Conservation (phyloP, 345 rosid species). For the Brassica incana region DNA sequence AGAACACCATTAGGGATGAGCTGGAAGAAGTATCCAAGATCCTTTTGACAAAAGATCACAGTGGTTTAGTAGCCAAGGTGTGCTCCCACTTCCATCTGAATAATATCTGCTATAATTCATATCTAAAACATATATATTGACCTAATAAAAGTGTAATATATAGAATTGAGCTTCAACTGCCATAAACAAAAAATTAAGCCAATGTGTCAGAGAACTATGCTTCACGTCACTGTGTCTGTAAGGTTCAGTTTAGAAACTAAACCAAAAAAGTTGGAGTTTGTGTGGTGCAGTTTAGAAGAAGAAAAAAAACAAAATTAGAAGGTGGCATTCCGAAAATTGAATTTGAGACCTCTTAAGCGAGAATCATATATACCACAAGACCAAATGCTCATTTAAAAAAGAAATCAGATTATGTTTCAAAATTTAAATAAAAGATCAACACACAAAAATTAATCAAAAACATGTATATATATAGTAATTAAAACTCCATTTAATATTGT, state of each 20-base stretch:
- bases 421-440: neutral
- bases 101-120: neutral
- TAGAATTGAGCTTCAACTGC: too few relatives aligned
- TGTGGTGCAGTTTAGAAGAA: neutral
- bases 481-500: slow-evolving; percentile 12
- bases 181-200: neutral
- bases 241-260: neutral
- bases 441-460: neutral
- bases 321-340: slow-evolving; percentile 70
- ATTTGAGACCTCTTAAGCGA: slow-evolving; percentile 87
- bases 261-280: neutral
- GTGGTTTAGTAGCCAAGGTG: neutral
- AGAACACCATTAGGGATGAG: neutral
- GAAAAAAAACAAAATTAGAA: neutral
- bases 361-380: slow-evolving; percentile 73
- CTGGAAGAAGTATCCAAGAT: neutral
- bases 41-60: neutral
- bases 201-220: neutral
- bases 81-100: neutral
- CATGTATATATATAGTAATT: neutral
- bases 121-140: neutral
- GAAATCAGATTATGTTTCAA: neutral
- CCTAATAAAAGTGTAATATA: too few relatives aligned
- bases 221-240: neutral
- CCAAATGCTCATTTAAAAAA: slow-evolving; percentile 56